Percentiles rank a stretch among this genome's conserved stretches.
These are phyloP conservation scores for Petunia hybrid DNA, from an alignment of 305 asterid species.

Conservation along the genomic window DNA sequence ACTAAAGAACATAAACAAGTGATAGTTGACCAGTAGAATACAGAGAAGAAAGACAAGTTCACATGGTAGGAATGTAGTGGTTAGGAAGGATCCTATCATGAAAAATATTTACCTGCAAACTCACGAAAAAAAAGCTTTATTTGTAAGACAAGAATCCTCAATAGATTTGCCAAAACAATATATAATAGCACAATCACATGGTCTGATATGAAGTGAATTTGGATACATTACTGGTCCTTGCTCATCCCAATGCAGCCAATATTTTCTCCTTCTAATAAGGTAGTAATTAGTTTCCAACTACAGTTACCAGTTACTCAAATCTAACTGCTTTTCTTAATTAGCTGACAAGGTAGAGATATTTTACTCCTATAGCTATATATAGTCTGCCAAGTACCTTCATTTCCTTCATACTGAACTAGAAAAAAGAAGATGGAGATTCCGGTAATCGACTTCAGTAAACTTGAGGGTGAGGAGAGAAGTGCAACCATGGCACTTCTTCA, in stretches of 20 bases:
- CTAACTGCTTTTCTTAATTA: slow-evolving; percentile 28
- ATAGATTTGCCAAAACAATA: slow-evolving; percentile 39
- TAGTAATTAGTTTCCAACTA: slow-evolving; percentile 36
- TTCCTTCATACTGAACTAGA: slow-evolving; percentile 26
- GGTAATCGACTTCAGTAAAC: slow-evolving; percentile 66
- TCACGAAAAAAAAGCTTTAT: slow-evolving; percentile 33
- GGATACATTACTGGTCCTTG: slow-evolving; percentile 46
- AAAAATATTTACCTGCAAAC: slow-evolving; percentile 27
- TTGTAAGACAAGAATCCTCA: slow-evolving; percentile 19
- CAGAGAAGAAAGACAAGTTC: slow-evolving; percentile 36
- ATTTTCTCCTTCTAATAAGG: slow-evolving; percentile 40
- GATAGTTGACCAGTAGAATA: slow-evolving; percentile 46
- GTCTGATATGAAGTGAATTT: slow-evolving; percentile 54
- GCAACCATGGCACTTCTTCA: slow-evolving; percentile 74
- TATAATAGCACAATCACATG: slow-evolving; percentile 51
- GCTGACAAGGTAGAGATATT: neutral
- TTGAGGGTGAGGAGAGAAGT: slow-evolving; percentile 59
- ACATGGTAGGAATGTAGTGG: slow-evolving; percentile 40
- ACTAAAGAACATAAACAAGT: slow-evolving; percentile 4
- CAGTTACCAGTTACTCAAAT: slow-evolving; percentile 43
- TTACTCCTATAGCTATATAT: slow-evolving; percentile 54
- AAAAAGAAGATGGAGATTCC: slow-evolving; percentile 70
- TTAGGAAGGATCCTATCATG: slow-evolving; percentile 41
- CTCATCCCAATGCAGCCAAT: slow-evolving; percentile 42
- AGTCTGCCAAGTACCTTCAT: slow-evolving; percentile 34